Evolutionary conservation across 1,284 basidiomycete genomes (phyloP), one percentile per base, ranked within the genome.

Genomic region (Puccinia brachypodii): DNA sequence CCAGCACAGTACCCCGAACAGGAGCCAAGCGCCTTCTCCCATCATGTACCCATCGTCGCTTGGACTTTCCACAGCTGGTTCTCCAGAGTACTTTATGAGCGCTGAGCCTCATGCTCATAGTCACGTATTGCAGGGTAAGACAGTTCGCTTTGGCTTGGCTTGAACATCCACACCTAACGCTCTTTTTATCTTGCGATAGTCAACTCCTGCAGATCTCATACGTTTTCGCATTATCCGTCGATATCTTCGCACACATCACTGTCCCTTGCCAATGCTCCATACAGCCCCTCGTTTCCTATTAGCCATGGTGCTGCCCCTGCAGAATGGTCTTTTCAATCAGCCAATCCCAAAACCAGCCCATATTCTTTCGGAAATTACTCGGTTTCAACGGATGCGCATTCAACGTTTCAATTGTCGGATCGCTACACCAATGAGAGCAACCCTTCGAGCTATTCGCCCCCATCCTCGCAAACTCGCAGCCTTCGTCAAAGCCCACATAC

Each of bases 101-200:
- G 22, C 53, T 8, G 73, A 56, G 13, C n/a, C 44, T 11, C 50
- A 47, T 36, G 53, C 25, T 25, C 31, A 22, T 16, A 72, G 38
- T 44, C 77, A 80, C 19, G 42, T 69, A 33, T 16, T 72, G 6
- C 77, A 73, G 71, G 77, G 77, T 80, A 28, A 9, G 77, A 33
- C 16, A 40, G 22, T 1, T 44, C 2, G 31, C 22, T 38, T 56
- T 44, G 19, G 19, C 28, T 50, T 64, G n/a, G 6, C 28, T 76
- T 36, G 3, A 40, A 47, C 38, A 76, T 22, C 25, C 28, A 25
- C n/a, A 31, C 56, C 60, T 3, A 68, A 25, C 40, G 25, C 28
- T 53, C 44, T 25, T 31, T 16, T 38, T 19, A 56, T n/a, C 16
- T 7, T 72, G 13, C 25, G 8, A 36, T 47, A 72, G 69, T 25